Conservation (phyloP, 192 early-diverging fungal species). For the Backusella circina region DNA sequence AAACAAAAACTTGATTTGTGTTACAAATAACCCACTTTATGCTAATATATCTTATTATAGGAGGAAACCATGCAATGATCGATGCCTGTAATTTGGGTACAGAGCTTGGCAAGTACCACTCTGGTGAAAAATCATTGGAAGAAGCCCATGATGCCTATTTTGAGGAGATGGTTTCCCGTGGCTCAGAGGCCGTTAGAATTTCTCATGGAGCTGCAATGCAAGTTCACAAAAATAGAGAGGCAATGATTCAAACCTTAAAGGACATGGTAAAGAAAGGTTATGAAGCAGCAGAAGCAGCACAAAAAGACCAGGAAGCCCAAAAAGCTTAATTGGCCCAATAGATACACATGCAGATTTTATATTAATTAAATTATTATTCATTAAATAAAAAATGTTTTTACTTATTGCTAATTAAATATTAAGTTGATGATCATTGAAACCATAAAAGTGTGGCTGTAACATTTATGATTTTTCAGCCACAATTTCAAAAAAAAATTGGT, state of each 20-base stretch:
- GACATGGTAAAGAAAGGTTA: not conserved
- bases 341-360: not conserved
- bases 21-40: not conserved
- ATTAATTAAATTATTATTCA: not conserved
- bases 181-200: not conserved
- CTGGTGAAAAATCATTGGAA: conserved; percentile 1
- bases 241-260: not conserved
- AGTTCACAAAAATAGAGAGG: not conserved
- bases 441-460: too few relatives aligned
- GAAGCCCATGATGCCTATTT: not conserved
- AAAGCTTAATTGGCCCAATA: not conserved
- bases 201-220: not conserved
- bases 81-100: conserved; percentile 15
- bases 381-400: not conserved
- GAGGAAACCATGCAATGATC: conserved; percentile 21
- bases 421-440: too few relatives aligned
- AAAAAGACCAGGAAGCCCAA: not conserved
- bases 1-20: not conserved
- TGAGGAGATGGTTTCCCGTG: conserved; percentile 2
- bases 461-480: not conserved
- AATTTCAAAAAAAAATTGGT: not conserved
- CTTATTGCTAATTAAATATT: not conserved
- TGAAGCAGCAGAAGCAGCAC: not conserved
- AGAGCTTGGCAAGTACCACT: not conserved
- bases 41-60: not conserved